phyloP scores from a whole-genome alignment of 805 yeast genomes.

The Geotrichum ghanense region DNA sequence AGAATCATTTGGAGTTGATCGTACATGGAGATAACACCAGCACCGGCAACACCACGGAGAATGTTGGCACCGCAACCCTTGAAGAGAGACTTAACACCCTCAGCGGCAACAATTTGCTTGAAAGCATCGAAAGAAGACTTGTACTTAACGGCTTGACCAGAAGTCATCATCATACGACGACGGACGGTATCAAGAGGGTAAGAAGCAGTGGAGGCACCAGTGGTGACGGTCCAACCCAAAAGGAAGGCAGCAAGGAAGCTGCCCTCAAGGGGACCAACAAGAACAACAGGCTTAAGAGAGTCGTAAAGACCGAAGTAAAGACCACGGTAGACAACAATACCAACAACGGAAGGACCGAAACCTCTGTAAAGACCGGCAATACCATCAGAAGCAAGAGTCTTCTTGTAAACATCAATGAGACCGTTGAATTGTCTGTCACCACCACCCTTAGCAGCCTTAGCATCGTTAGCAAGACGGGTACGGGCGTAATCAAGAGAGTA shows the following conservation, averaged over 20 bases:
- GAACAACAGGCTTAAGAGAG: constrained; percentile 88
- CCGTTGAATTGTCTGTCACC: constrained; percentile 98
- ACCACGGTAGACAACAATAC: constrained; percentile 99
- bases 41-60: constrained; percentile 99
- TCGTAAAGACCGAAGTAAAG: constrained; percentile 96
- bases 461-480: constrained; percentile 98
- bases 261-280: constrained; percentile 91
- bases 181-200: constrained; percentile 98
- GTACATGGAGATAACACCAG: constrained; percentile 97
- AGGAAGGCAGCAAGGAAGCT: constrained; percentile 90
- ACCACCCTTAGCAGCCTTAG: constrained; percentile 68
- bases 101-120: constrained; percentile 86
- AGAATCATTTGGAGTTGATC: constrained; percentile 92
- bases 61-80: constrained; percentile 99
- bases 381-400: constrained; percentile 94
- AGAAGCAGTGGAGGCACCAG: constrained; percentile 97
- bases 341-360: constrained; percentile 96
- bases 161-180: constrained; percentile 99
- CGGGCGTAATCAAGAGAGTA: constrained; percentile 97
- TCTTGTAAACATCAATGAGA: constrained; percentile 89
- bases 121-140: constrained; percentile 91
- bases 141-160: constrained; percentile 97
- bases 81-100: constrained; percentile 88
- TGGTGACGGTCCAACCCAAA: constrained; percentile 96
- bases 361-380: constrained; percentile 98